Base-by-base conservation (phyloP, 148 eudicot species). In the Camellia japonica region DNA sequence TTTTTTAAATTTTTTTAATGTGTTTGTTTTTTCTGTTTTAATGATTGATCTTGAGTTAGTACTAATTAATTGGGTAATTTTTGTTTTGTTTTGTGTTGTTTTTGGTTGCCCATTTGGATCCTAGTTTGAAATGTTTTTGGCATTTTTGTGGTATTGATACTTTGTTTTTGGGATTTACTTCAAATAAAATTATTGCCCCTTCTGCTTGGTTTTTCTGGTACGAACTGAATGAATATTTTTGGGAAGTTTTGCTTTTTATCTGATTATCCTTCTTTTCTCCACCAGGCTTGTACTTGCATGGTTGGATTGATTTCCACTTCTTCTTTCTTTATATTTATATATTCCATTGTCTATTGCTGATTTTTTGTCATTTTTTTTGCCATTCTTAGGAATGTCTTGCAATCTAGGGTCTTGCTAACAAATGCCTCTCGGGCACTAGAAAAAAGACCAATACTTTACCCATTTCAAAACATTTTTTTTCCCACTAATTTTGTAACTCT, bases 1-100 rank as follows among this genome's bases (percentile, higher is more conserved):
- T 89, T 90, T 49, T 96, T 94, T 23, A 0, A 23, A 23, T 23
- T 23, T 23, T n/a, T 1, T 80, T 91, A 12, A 91, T 51, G 59
- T 43, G 3, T 58, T 56, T 61, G 43, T 14, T 20, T 43, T 75
- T 43, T 47, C 41, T 61, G 42, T 60, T n/a, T 20, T 79, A 41
- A 1, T 54, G 47, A 12, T 56, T 55, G 64, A 73, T 51, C 56
- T 66, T 66, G 7, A 54, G 54, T 71, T 73, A 44, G 60, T 67
- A 61, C 0, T 65, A 47, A 23, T n/a, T 52, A 15, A 13, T 55
- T 49, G 71, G 23, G 4, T 52, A 52, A 7, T 94, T 16, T 95
- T 20, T 67, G 11, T 49, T 2, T 49, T 7, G 5, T 3, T 49
- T 49, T 49, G 5, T 4, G 5, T 49, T 19, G 6, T 42, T 68